Evolutionary conservation across 2,329 filamentous ascomycete genomes (phyloP), one percentile per base, ranked within the genome.

Genomic region (Microsporum audouinii): DNA sequence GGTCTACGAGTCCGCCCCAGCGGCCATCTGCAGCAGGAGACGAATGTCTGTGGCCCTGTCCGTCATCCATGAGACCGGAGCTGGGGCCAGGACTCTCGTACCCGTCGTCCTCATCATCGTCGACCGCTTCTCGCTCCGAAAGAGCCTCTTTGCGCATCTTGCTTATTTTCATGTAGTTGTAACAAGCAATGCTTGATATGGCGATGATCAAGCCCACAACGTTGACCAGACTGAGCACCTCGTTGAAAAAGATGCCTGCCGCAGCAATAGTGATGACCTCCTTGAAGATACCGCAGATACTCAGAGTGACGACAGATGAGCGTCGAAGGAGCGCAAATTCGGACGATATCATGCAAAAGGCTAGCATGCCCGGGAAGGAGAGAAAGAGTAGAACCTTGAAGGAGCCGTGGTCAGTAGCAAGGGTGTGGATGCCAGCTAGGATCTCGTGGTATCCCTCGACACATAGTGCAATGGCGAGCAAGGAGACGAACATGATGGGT

Each of bases 261-360:
- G 90, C 91, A 45, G 84, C 87, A 69, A 99, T 97, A 12, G 94
- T 99, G 60, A 99, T 86, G 45, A 97, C 94, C 77, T 99, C 94
- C 73, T 99, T 99, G 80, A 99, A 97, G 64, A 99, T 97, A 63
- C 94, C 94, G 64, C 91, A 95, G 67, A 99, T 96, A 58, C 88
- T 95, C 53, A 99, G 81, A 0, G 94, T 97, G 58, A 99, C 94
- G 59, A 99, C 94, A 1, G 89, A 95, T 0, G 92, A 97, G 56
- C 94, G 89, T 78, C 96, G 88, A 66, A 99, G 82, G 64, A 99
- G 83, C 59, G 94, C 92, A 72, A 97, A 99, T 75, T 99, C 94
- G 60, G 89, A 91, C 0, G 91, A 85, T 17, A 95, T 97, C 94
- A 99, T 99, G 64, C 91, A 83, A 72, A 99, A 99, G 1, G 94